Evolutionary conservation across 2,329 filamentous ascomycete genomes (phyloP).

Genomic region (Trichoderma sp.): DNA sequence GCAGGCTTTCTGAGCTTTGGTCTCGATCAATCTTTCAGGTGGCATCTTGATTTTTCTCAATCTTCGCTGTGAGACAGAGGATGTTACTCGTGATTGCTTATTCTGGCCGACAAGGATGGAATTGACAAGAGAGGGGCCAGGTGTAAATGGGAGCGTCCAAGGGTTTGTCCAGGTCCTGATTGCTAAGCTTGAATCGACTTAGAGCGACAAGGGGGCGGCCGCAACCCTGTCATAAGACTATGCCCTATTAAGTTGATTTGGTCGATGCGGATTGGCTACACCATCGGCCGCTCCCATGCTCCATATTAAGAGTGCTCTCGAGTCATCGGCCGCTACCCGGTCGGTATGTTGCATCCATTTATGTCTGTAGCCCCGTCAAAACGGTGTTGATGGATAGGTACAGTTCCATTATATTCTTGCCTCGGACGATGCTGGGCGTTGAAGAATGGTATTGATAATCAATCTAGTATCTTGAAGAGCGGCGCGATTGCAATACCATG

Average conservation of each 20-base stretch:
- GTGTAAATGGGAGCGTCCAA: background rate
- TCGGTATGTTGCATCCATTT: background rate
- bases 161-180: background rate
- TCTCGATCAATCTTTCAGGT: background rate
- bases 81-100: background rate
- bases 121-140: background rate
- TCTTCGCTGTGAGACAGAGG: background rate
- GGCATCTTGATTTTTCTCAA: background rate
- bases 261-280: background rate
- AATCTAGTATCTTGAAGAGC: background rate
- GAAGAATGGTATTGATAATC: background rate
- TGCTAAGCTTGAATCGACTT: background rate
- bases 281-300: background rate
- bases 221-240: background rate
- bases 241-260: background rate
- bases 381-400: background rate
- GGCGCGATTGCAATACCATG: background rate
- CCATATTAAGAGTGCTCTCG: background rate
- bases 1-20: background rate
- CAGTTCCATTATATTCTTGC: background rate
- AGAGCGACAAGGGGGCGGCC: background rate
- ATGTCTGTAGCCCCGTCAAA: background rate
- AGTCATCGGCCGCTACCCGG: background rate
- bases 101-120: background rate
- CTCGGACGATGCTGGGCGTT: background rate